These are phyloP conservation scores for Aspergillus aculeatus DNA, from an alignment of 2,329 filamentous ascomycete genomes.

Conservation along the genomic window DNA sequence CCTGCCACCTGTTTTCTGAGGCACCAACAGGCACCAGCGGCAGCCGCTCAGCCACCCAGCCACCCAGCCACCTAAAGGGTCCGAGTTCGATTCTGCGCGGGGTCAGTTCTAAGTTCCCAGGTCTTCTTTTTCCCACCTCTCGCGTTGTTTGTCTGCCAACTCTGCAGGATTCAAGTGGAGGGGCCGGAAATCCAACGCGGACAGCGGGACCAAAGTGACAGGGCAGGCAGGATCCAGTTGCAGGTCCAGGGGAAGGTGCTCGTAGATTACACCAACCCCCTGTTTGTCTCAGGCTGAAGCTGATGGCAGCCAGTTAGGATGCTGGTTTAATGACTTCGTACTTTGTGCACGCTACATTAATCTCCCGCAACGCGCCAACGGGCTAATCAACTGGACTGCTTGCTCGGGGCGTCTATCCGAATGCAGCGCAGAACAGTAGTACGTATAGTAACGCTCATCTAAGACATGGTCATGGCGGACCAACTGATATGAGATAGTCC, in stretches of 20 bases:
- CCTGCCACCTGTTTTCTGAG: not conserved
- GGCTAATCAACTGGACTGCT: not conserved
- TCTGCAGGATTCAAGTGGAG: not conserved
- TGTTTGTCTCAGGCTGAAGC: slow-evolving; percentile 6
- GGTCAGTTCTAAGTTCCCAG: not conserved
- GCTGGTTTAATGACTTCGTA: not conserved
- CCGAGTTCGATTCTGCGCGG: not conserved
- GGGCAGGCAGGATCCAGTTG: not conserved
- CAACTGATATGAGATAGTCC: not conserved
- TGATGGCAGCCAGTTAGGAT: not conserved
- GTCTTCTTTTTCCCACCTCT: not conserved
- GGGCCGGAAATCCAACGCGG: not conserved
- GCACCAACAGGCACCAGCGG: slow-evolving; percentile 5
- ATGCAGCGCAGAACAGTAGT: not conserved
- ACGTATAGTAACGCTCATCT: not conserved
- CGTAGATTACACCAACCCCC: not conserved
- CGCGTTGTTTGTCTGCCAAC: not conserved
- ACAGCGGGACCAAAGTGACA: not conserved
- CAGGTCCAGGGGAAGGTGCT: not conserved
- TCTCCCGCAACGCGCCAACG: not conserved
- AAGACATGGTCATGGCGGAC: not conserved
- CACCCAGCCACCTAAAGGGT: not conserved
- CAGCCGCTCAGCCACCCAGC: not conserved
- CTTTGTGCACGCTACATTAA: not conserved
- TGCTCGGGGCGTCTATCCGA: not conserved